Evolutionary conservation across 257 asterid species (phyloP).

Genomic region (Agastache rugosa): DNA sequence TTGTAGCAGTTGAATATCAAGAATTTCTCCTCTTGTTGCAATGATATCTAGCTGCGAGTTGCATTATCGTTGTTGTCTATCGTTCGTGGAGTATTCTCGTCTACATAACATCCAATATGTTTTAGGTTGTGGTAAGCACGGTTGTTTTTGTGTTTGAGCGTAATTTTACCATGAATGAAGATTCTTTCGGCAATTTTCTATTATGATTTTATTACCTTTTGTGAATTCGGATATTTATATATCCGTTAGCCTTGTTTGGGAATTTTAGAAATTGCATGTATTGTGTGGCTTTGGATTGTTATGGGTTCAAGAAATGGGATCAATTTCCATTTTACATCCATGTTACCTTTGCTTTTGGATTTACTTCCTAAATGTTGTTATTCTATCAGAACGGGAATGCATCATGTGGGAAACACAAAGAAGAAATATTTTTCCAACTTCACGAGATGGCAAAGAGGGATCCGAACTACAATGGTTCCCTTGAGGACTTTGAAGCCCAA

Average conservation of each 20-base stretch:
- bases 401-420: slow-evolving; percentile 80
- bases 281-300: neutral
- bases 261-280: neutral
- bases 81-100: neutral
- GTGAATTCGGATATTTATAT: neutral
- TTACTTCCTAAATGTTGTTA: slow-evolving; percentile 31
- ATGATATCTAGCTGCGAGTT: neutral
- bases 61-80: slow-evolving; percentile 9
- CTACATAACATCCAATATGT: neutral
- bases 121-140: neutral
- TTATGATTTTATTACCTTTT: slow-evolving; percentile 3
- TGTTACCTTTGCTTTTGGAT: neutral
- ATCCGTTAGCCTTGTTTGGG: neutral
- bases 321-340: neutral
- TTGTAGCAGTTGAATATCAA: neutral
- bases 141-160: neutral
- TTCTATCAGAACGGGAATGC: slow-evolving; percentile 84
- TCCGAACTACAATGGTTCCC: slow-evolving; percentile 56
- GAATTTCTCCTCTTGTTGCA: neutral
- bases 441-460: slow-evolving; percentile 71
- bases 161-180: too few species aligned
- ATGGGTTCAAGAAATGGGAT: slow-evolving; percentile 17
- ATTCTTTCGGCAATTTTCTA: neutral
- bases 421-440: slow-evolving; percentile 78
- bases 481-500: slow-evolving; percentile 49